Percentiles rank a stretch among this genome's conserved stretches.
Evolutionary conservation across 148 eudicot species (phyloP).

Genomic region (Camellia granthamiana): DNA sequence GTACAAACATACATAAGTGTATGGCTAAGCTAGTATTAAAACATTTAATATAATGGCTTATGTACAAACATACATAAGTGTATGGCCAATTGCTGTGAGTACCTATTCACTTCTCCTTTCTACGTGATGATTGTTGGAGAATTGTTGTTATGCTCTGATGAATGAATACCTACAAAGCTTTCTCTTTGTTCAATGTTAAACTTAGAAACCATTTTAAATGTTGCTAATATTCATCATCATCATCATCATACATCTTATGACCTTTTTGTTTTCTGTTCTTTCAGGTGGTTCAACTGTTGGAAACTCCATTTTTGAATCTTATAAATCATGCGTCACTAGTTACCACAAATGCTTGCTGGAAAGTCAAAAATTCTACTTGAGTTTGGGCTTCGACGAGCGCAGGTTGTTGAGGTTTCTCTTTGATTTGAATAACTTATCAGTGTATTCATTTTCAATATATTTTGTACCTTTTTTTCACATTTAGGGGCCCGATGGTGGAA

Average conservation of each 20-base stretch:
- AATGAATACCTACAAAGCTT: not conserved
- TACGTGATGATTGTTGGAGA: not conserved
- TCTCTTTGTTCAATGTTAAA: not conserved
- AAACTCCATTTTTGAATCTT: constrained; percentile 87
- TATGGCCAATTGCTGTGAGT: constrained; percentile 91
- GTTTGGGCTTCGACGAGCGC: constrained; percentile 94
- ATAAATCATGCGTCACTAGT: constrained; percentile 88
- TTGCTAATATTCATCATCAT: constrained; percentile 4
- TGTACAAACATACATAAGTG: too few relatives aligned
- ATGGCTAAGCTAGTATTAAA: not conserved
- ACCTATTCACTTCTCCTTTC: constrained; percentile 16
- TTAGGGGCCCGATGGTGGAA: constrained; percentile 97
- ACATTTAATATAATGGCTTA: too few relatives aligned
- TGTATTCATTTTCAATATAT: not conserved
- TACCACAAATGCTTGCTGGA: constrained; percentile 94
- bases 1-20: not conserved
- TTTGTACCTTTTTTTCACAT: not conserved
- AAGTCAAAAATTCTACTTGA: constrained; percentile 76
- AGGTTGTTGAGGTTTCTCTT: constrained; percentile 37
- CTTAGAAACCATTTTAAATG: not conserved
- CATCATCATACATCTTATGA: not conserved
- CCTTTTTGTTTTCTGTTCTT: constrained; percentile 1
- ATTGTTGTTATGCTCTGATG: not conserved
- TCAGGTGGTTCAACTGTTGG: constrained; percentile 86
- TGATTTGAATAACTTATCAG: not conserved